Conservation (phyloP, 2,329 filamentous ascomycete genomes). For the Davidsoniella virescens region DNA sequence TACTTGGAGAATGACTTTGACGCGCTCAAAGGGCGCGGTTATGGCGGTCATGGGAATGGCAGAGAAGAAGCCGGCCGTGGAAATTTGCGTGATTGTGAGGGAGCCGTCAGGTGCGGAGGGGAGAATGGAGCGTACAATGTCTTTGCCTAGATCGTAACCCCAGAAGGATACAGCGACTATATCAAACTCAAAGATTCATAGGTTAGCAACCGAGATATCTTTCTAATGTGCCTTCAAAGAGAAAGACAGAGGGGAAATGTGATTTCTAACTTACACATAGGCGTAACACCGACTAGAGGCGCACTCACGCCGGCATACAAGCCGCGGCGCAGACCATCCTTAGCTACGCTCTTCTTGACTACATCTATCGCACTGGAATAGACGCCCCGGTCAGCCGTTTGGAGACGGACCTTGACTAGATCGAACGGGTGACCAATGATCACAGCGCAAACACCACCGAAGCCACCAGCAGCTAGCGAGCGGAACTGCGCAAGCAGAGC, state of each 20-base stretch:
- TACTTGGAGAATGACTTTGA: slow-evolving; percentile 96
- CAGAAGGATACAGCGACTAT: slow-evolving; percentile 55
- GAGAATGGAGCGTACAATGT: slow-evolving; percentile 56
- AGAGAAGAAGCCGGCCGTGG: slow-evolving; percentile 89
- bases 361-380: slow-evolving; percentile 87
- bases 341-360: slow-evolving; percentile 70
- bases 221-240: neutral
- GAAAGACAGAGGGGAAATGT: neutral
- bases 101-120: slow-evolving; percentile 49
- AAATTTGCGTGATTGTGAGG: slow-evolving; percentile 74
- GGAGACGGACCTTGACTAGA: slow-evolving; percentile 89
- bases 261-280: slow-evolving; percentile 66
- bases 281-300: slow-evolving; percentile 86
- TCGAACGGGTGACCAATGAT: slow-evolving; percentile 94
- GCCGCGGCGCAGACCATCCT: slow-evolving; percentile 65
- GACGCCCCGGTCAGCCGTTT: slow-evolving; percentile 87
- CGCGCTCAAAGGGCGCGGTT: slow-evolving; percentile 96
- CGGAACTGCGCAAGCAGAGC: slow-evolving; percentile 42
- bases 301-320: slow-evolving; percentile 95
- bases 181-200: neutral
- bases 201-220: neutral
- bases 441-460: slow-evolving; percentile 86
- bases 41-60: slow-evolving; percentile 95
- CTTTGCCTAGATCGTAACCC: slow-evolving; percentile 94
- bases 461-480: slow-evolving; percentile 76